A percentile compares a stretch with the other conserved stretches of the same genome.
These are phyloP conservation scores for Aspergillus quadrilineatus DNA, from an alignment of 2,329 filamentous ascomycete genomes.

Conservation along the genomic window DNA sequence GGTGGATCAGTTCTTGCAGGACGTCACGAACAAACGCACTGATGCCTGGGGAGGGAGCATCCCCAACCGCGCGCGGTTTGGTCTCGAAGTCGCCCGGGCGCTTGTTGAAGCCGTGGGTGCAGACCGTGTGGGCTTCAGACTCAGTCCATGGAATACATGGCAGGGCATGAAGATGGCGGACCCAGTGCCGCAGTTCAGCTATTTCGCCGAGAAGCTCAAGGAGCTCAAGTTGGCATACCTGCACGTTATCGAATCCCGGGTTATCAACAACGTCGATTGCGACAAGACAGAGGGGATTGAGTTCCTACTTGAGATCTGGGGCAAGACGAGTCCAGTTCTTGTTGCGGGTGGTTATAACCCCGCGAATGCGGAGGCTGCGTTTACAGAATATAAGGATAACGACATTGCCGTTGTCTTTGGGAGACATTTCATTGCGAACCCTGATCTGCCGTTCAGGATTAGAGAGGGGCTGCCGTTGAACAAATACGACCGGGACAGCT, in stretches of 20 bases:
- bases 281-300: conserved; percentile 13
- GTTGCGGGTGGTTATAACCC: conserved; percentile 16
- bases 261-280: conserved; percentile 4
- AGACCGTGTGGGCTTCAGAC: conserved; percentile 45
- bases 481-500: conserved; percentile 40
- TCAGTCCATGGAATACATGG: conserved; percentile 41
- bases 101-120: conserved; percentile 46
- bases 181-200: conserved; percentile 59
- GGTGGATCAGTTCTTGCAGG: conserved; percentile 53
- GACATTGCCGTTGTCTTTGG: conserved; percentile 40
- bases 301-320: conserved; percentile 12
- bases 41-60: conserved; percentile 54
- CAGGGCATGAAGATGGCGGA: conserved; percentile 56
- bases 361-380: conserved; percentile 1
- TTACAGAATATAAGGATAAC: conserved; percentile 13
- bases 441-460: conserved; percentile 46
- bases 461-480: conserved; percentile 38
- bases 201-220: background rate
- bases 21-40: conserved; percentile 48
- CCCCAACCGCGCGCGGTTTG: conserved; percentile 55
- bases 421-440: conserved; percentile 46
- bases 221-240: conserved; percentile 40
- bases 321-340: conserved; percentile 4
- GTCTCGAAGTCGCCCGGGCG: conserved; percentile 50
- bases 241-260: conserved; percentile 15